phyloP scores from a whole-genome alignment of 805 yeast genomes.

The Brettanomyces sp. region DNA sequence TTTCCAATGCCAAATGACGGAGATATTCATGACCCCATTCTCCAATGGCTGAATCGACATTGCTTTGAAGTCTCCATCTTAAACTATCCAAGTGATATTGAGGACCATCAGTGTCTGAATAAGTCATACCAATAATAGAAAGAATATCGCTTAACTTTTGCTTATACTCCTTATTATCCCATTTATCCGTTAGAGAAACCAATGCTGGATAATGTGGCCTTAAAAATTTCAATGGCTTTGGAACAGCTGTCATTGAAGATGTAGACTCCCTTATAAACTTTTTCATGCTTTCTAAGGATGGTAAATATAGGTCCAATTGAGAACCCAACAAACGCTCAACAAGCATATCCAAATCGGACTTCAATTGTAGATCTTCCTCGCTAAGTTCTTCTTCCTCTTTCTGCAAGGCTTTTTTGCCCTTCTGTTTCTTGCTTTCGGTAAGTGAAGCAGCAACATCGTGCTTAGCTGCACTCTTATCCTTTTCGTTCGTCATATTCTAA shows the following conservation, averaged over 20 bases:
- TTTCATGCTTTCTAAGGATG: constrained; percentile 64
- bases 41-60: constrained; percentile 43
- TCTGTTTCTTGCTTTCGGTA: constrained; percentile 5
- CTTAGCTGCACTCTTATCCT: background rate
- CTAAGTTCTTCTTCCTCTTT: constrained; percentile 59
- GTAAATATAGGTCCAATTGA: constrained; percentile 39
- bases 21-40: constrained; percentile 98
- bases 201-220: constrained; percentile 78
- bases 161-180: constrained; percentile 38
- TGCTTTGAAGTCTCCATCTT: constrained; percentile 57
- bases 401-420: constrained; percentile 3
- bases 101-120: constrained; percentile 59
- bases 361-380: constrained; percentile 86
- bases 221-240: constrained; percentile 92
- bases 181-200: constrained; percentile 52
- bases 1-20: constrained; percentile 90
- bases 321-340: constrained; percentile 69
- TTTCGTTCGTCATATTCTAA: background rate
- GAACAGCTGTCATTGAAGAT: constrained; percentile 98
- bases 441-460: constrained; percentile 4
- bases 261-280: constrained; percentile 82
- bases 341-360: constrained; percentile 75
- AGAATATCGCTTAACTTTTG: constrained; percentile 74
- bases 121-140: constrained; percentile 93
- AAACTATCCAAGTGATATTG: constrained; percentile 57